These are phyloP conservation scores for Neofusicoccum sp. DNA, from an alignment of 2,329 filamentous ascomycete genomes.

Conservation along the genomic window DNA sequence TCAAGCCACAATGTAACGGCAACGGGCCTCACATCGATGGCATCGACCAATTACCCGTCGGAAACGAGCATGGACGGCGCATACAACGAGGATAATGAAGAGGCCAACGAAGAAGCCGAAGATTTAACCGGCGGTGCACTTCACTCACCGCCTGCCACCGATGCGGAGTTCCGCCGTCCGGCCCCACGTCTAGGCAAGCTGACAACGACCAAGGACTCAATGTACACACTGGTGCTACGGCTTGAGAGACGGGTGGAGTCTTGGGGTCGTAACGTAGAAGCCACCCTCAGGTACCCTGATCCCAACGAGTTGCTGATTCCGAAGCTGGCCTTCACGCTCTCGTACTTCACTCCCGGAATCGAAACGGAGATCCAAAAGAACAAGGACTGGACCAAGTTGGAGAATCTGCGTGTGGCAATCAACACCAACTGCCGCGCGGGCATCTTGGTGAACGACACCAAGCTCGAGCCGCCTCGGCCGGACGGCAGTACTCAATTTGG, in stretches of 20 bases:
- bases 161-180: constrained; percentile 34
- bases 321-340: constrained; percentile 75
- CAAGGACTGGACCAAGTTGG: constrained; percentile 54
- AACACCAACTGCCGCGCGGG: constrained; percentile 77
- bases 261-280: constrained; percentile 72
- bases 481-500: constrained; percentile 58
- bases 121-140: background rate
- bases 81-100: background rate
- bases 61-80: constrained; percentile 4
- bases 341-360: constrained; percentile 69
- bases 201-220: constrained; percentile 64
- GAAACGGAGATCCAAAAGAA: constrained; percentile 52
- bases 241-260: constrained; percentile 67
- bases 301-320: constrained; percentile 69
- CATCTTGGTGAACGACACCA: constrained; percentile 73
- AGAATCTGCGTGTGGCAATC: constrained; percentile 66
- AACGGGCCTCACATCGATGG: background rate
- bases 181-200: constrained; percentile 61
- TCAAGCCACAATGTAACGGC: constrained; percentile 23
- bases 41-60: constrained; percentile 3
- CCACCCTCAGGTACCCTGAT: constrained; percentile 66
- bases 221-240: constrained; percentile 59
- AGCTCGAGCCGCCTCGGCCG: constrained; percentile 57
- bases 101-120: background rate
- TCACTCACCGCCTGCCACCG: background rate